phyloP scores from a whole-genome alignment of 108 stramenopile species.

The Stephanodiscus triporus region DNA sequence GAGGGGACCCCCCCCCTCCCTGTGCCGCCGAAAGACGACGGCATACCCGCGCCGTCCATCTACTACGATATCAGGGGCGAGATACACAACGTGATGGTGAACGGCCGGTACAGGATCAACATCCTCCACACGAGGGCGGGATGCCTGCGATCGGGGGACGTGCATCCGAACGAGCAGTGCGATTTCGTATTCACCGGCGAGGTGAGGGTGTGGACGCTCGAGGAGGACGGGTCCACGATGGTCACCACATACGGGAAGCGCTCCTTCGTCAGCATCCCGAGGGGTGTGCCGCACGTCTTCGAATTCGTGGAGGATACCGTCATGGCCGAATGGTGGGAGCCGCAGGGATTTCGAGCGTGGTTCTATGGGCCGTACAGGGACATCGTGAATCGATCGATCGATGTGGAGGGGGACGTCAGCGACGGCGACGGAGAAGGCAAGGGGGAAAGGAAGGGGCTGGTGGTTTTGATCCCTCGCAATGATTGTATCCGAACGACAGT shows the following conservation, averaged over 20 bases:
- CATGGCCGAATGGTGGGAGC: slow-evolving; percentile 61
- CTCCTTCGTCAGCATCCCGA: slow-evolving; percentile 41
- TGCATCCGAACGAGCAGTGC: slow-evolving; percentile 52
- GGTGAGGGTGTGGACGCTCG: slow-evolving; percentile 64
- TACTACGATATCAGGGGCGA: slow-evolving; percentile 61
- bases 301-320: slow-evolving; percentile 65
- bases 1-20: background rate
- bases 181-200: slow-evolving; percentile 57
- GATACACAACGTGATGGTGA: slow-evolving; percentile 54
- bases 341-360: slow-evolving; percentile 47
- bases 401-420: background rate
- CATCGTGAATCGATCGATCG: slow-evolving; percentile 42
- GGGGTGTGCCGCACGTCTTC: slow-evolving; percentile 57
- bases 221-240: slow-evolving; percentile 38
- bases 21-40: slow-evolving; percentile 8
- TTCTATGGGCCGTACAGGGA: slow-evolving; percentile 61
- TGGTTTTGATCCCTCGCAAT: slow-evolving; percentile 4
- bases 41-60: slow-evolving; percentile 28
- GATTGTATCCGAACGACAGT: background rate
- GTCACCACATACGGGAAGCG: slow-evolving; percentile 26
- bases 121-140: slow-evolving; percentile 48
- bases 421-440: background rate
- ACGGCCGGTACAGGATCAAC: slow-evolving; percentile 54
- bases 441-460: slow-evolving; percentile 9
- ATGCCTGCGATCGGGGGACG: slow-evolving; percentile 59